A percentile compares a stretch with the other conserved stretches of the same genome.
Evolutionary conservation across 208 protist species (phyloP).

Genomic region (Leishmania braziliensis): DNA sequence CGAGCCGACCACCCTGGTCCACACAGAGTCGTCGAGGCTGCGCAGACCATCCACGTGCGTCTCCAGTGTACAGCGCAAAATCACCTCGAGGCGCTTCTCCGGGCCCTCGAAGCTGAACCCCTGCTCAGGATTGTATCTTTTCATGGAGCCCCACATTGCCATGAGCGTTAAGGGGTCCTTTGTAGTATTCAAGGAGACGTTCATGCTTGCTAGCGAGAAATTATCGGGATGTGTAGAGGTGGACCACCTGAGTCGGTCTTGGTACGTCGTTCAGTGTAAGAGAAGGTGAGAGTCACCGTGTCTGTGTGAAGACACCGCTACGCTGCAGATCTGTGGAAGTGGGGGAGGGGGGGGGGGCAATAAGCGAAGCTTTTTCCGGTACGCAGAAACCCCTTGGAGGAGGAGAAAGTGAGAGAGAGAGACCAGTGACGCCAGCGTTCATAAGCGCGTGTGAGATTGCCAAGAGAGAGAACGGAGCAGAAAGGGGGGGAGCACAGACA

Average conservation of each 20-base stretch:
- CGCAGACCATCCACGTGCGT: constrained; percentile 75
- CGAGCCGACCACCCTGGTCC: constrained; percentile 69
- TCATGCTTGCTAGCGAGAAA: constrained; percentile 8
- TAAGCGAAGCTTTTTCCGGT: neutral
- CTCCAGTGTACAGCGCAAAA: constrained; percentile 64
- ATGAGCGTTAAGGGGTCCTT: constrained; percentile 88
- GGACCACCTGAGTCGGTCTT: neutral
- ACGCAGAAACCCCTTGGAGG: neutral
- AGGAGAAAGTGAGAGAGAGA: neutral
- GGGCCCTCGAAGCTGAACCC: constrained; percentile 92
- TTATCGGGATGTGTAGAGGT: neutral
- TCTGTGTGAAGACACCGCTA: neutral
- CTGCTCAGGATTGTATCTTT: constrained; percentile 69
- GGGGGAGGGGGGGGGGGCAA: neutral
- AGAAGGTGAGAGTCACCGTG: too few species aligned
- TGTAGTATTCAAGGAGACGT: constrained; percentile 32
- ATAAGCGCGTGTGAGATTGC: neutral
- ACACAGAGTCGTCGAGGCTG: constrained; percentile 69
- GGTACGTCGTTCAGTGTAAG: neutral
- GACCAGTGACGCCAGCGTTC: neutral
- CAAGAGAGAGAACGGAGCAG: neutral
- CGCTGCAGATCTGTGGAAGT: neutral
- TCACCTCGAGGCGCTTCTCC: constrained; percentile 92
- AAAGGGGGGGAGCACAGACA: neutral
- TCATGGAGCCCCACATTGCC: constrained; percentile 90